Base-by-base conservation (phyloP, 2,329 filamentous ascomycete species). In the Paecilomyces niveus region DNA sequence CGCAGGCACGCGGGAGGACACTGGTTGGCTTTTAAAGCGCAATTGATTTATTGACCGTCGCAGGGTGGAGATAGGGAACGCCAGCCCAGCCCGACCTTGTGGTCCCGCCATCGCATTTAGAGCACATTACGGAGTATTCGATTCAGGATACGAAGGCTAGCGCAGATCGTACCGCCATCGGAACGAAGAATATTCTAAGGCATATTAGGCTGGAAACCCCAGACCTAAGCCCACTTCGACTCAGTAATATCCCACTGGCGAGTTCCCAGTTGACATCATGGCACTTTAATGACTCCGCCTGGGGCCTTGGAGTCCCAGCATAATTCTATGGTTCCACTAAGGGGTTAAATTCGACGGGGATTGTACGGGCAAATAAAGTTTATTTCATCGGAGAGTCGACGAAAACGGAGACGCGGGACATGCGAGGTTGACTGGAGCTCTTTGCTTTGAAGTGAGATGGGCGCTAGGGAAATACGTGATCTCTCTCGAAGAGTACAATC, bases 401-500 rank as follows among this genome's bases (percentile, higher is more conserved):
- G 33, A 39, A 51, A 3, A 15, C 52, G 15, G 39, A 29, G 11
- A 8, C 2, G 10, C 22, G 15, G 33, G 3, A 15, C 33, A 26
- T 3, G 24, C 5, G 5, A 26, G 24, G 24, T 26, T 26, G 24
- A 5, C 24, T 26, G 24, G 24, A 26, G 24, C 3, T 3, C 5
- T 26, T 26, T 26, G 24, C 24, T 26, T 26, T 26, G 5, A 26
- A 5, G 3, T 5, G 5, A 3, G n/a, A 26, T 5, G 24, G 24
- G 24, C 24, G 24, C 24, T 26, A 26, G 24, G 24, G 24, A 26
- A 26, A 26, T 26, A 26, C 24, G 24, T 5, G 24, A 26, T 76
- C 60, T 66, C 73, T 0, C 63, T 76, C 26, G 72, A 76, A n/a
- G 75, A 78, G 58, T 77, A 68, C 65, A 69, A 63, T 35, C 57